Base-by-base conservation (phyloP, 2,329 filamentous ascomycete genomes). In the Remersonia thermophila region DNA sequence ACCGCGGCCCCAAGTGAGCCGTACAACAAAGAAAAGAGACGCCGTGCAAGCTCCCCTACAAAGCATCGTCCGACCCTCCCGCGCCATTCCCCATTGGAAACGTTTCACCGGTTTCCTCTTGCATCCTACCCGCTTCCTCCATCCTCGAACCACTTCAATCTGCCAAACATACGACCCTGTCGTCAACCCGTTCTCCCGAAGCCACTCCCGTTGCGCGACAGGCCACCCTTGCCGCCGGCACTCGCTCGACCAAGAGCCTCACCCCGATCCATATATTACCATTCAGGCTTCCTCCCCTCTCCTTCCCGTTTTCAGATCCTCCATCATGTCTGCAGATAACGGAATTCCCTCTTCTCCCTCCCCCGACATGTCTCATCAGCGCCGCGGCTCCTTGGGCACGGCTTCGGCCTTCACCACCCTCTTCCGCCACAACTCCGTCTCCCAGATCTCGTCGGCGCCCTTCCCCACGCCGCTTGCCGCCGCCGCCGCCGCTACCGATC, bases 351-450 rank as follows among this genome's bases (percentile, higher is more conserved):
- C 20, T 23, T 56, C 54, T 41, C 54, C 50, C 44, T 46, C 45
- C 43, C 7, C 27, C 46, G 47, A 49, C 32, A 49, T 48, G 44
- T 30, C 43, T 13, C 44, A 42, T 15, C 35, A 51, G 42, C 47
- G 50, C 48, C 46, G 72, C 48, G 63, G 67, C 46, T 75, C 71
- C 42, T 6, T 23, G n/a, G n/a, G n/a, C 20, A 65, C 75, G 51
- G 70, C 69, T 25, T 66, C 71, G 39, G 67, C 71, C 37, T 60
- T 76, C 43, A 67, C 67, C 44, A 72, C 62, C 51, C 64, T 80
- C 41, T 80, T 77, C 55, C 62, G 73, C 46, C 69, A 65, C 49
- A 67, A 68, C 47, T 73, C 71, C 3, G 60, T 65, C 38, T 62
- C 63, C 38, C 55, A 63, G 39, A 52, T 61, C 46, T 27, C 39